Percentiles rank a stretch among this genome's conserved stretches.
phyloP scores from a whole-genome alignment of 495 filamentous ascomycete species.

The Neurospora tetrasperma region DNA sequence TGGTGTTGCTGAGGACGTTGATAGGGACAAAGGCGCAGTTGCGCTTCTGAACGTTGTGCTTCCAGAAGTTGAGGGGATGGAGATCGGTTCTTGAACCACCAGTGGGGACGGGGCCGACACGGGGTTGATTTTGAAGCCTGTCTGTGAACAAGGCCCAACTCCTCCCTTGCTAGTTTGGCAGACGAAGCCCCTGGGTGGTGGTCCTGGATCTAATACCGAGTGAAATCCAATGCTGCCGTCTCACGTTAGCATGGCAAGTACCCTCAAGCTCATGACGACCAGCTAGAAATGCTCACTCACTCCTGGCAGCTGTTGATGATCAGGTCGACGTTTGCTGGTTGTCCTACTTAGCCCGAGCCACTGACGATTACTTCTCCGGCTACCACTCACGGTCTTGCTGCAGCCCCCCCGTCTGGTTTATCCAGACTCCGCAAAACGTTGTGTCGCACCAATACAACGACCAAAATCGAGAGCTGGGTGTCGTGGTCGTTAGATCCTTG shows the following conservation, averaged over 20 bases:
- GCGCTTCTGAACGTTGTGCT: not conserved
- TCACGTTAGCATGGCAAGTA: slow-evolving; percentile 1
- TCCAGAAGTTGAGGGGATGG: not conserved
- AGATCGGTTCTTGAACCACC: not conserved
- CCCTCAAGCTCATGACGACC: not conserved
- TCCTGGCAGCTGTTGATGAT: slow-evolving; percentile 40
- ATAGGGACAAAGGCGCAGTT: not conserved
- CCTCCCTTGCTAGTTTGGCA: slow-evolving; percentile 11
- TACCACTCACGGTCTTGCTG: slow-evolving; percentile 35
- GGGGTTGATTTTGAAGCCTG: not conserved
- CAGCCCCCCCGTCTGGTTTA: slow-evolving; percentile 13
- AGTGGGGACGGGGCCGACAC: not conserved
- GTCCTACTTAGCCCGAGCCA: slow-evolving; percentile 17
- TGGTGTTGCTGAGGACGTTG: not conserved
- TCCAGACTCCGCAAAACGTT: slow-evolving; percentile 33
- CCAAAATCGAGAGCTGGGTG: slow-evolving; percentile 20
- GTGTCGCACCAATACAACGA: slow-evolving; percentile 37
- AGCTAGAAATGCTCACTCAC: slow-evolving; percentile 19
- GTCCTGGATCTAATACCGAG: slow-evolving; percentile 30
- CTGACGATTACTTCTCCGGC: not conserved
- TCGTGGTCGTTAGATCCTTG: slow-evolving; percentile 9
- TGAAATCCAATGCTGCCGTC: slow-evolving; percentile 25
- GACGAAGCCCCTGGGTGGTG: slow-evolving; percentile 16
- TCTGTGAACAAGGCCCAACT: slow-evolving; percentile 4
- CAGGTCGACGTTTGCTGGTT: slow-evolving; percentile 30